Evolutionary conservation across 345 rosid genomes (phyloP), one percentile per base, ranked within the genome.

Genomic region (Lepidium didymum): DNA sequence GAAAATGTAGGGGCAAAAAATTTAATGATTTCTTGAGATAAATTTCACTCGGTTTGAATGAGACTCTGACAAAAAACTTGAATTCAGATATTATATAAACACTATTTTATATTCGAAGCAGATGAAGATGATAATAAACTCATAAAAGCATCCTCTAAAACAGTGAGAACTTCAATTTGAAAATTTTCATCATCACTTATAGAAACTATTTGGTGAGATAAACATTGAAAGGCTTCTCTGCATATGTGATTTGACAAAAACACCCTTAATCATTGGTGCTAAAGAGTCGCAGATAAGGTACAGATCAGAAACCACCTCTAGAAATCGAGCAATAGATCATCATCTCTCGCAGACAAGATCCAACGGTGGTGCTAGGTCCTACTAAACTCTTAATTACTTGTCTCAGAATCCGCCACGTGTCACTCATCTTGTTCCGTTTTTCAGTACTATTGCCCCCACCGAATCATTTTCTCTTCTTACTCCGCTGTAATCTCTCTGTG

Each of bases 211-310:
- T 7, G 10, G 11, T 15, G 46, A 44, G 47, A 49, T 50, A 59
- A 40, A 35, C 64, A 14, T n/a, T 5, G 4, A 12, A 0, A 4
- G 19, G n/a, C 10, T 5, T 2, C 31, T 27, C 6, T 5, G 27
- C 3, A 25, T 25, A 25, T 16, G 12, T 44, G 68, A 44, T 50
- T 34, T 45, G 78, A 61, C 78, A 18, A 53, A 74, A 74, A 74
- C 44, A 67, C 74, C 74, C 73, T 74, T 68, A 68, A 68, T 74
- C 57, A 74, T 74, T 68, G 67, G 74, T 68, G 67, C 64, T 52
- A 9, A 53, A 42, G 61, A 18, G 46, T 56, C 67, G 23, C 63
- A 47, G 78, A 74, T 74, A 68, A 74, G 69, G 64, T 68, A 68
- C 69, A 68, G 64, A 74, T 74, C 74, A 74, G 49, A 53, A 74